Base-by-base conservation (phyloP, 169 alveolate genomes). In the Plasmodium cynomolgi region DNA sequence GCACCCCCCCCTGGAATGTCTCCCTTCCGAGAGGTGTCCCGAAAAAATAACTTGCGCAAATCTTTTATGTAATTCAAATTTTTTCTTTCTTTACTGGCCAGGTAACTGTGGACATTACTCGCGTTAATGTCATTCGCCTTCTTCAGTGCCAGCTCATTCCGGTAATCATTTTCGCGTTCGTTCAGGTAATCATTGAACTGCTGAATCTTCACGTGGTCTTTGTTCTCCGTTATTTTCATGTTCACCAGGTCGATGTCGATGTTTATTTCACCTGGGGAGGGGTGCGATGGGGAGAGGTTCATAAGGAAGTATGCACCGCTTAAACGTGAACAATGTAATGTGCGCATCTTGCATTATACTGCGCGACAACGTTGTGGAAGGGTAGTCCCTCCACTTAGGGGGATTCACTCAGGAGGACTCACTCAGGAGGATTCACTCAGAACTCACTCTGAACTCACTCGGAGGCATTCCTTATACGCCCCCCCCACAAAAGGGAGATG, bases 121-220 rank as follows among this genome's bases (percentile, higher is more conserved):
- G 73, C 15, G 37, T 74, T 74, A 11, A 50, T 26, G 7, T 29
- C 62, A 29, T 20, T 39, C 0, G 20, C 62, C 47, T 88, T 77
- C 81, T 88, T 80, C 41, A 20, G 26, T 79, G 58, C 82, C 11
- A 54, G 1, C n/a, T 20, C 34, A 20, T 50, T 41, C 72, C 56
- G 39, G 73, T 88, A 88, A 1, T 79, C 83, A n/a, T 79, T 80
- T 88, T 88, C 90, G 1, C 73, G 68, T 29, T 80, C 90, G 29
- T 88, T 88, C n/a, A 88, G 72, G 73, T 79, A 88, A 20, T 88
- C 94, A 88, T 80, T 88, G 72, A 88, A 88, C 81, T 88, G 83
- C 37, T 88, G 39, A 1, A 88, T 88, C 31, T 88, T 88, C 44
- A 5, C 29, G 47, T 34, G 73, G 41, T 88, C 94, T 41, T 33